These are phyloP conservation scores for Domatiomyces catenatus DNA, from an alignment of 2,329 filamentous ascomycete species.

Conservation along the genomic window DNA sequence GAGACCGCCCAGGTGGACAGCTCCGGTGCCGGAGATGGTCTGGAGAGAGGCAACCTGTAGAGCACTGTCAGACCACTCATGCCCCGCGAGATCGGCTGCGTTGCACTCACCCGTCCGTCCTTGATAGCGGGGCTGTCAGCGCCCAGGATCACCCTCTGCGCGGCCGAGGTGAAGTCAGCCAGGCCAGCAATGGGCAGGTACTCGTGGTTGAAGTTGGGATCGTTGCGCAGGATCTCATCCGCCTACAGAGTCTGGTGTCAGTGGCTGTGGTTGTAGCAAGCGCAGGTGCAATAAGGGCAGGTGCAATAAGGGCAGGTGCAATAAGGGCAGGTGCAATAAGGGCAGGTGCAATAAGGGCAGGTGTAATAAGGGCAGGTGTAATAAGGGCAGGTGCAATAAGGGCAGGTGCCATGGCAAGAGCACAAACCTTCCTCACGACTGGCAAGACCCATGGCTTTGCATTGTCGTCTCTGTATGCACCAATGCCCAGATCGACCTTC, in stretches of 20 bases:
- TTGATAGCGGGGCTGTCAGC: constrained; percentile 61
- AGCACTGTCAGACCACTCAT: neutral
- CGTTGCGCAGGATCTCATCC: constrained; percentile 72
- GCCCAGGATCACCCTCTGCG: constrained; percentile 79
- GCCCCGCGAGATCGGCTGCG: neutral
- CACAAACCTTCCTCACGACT: constrained; percentile 75
- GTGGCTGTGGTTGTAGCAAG: neutral
- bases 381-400: no score
- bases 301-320: no score
- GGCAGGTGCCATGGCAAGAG: neutral
- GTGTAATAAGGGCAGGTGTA: no score
- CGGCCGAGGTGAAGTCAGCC: constrained; percentile 68
- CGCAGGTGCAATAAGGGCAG: no score
- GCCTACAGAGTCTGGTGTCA: constrained; percentile 41
- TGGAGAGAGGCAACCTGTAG: constrained; percentile 57
- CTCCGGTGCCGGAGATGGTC: constrained; percentile 93
- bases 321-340: no score
- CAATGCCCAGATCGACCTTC: constrained; percentile 91
- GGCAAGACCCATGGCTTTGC: constrained; percentile 96
- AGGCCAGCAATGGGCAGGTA: constrained; percentile 93
- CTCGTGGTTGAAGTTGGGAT: constrained; percentile 90
- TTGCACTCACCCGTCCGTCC: constrained; percentile 54
- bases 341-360: no score
- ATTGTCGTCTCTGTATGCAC: constrained; percentile 86
- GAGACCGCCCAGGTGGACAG: constrained; percentile 79